Percentiles rank a stretch among this genome's conserved stretches.
These are phyloP conservation scores for Plasmodium inui DNA, from an alignment of 169 alveolate genomes.

Conservation along the genomic window DNA sequence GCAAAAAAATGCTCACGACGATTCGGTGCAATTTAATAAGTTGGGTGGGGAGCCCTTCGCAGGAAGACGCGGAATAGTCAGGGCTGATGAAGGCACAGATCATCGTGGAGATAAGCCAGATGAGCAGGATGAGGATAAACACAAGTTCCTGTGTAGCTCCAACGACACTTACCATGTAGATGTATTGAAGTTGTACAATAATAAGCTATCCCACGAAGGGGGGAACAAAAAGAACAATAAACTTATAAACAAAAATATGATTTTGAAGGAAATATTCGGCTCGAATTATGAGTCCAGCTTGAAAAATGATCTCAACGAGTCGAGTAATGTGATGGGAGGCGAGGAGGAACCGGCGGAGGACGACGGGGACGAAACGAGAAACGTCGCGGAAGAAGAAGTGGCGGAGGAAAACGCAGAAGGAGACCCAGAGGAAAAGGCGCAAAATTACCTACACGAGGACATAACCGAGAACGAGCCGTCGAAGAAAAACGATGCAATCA, in stretches of 20 bases:
- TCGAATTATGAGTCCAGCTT: constrained; percentile 74
- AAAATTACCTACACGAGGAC: constrained; percentile 7
- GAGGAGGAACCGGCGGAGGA: not conserved
- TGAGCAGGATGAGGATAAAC: constrained; percentile 7
- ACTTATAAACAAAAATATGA: constrained; percentile 71
- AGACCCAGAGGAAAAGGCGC: not conserved
- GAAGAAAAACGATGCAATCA: not conserved
- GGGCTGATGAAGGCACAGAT: not conserved
- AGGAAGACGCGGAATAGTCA: too few relatives aligned
- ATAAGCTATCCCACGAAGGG: constrained; percentile 25
- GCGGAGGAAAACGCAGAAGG: constrained; percentile 6
- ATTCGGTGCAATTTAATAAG: constrained; percentile 6
- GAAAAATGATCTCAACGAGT: constrained; percentile 53
- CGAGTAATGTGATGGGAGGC: constrained; percentile 22
- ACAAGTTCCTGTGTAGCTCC: constrained; percentile 33
- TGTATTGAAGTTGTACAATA: constrained; percentile 52
- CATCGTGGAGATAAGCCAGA: not conserved
- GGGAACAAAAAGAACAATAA: constrained; percentile 25
- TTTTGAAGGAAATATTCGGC: constrained; percentile 72
- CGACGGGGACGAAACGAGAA: not conserved
- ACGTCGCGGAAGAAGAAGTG: not conserved
- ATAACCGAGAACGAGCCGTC: not conserved
- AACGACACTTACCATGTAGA: constrained; percentile 41
- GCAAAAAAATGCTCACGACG: not conserved
- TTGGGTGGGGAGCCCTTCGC: not conserved